These are phyloP conservation scores for Fusarium sp. DNA, from an alignment of 2,329 filamentous ascomycete species.

Conservation along the genomic window DNA sequence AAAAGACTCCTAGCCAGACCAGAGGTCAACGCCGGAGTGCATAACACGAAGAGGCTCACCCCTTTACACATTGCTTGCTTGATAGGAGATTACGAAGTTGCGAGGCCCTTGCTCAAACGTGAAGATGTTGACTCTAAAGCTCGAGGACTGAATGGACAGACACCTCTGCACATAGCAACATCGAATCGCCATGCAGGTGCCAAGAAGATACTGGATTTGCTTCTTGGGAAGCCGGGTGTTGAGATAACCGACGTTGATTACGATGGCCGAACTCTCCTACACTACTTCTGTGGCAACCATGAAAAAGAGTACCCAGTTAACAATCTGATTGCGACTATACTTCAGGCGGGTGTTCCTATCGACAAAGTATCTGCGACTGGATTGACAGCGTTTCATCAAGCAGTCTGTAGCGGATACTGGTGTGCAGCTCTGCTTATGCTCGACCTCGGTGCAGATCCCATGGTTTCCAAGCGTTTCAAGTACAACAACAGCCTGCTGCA, in stretches of 20 bases:
- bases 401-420: neutral
- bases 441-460: constrained; percentile 9
- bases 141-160: neutral
- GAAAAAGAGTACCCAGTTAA: neutral
- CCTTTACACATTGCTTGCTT: constrained; percentile 11
- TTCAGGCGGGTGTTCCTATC: constrained; percentile 4
- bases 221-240: constrained; percentile 1
- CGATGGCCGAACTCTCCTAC: neutral
- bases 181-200: neutral
- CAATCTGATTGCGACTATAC: neutral
- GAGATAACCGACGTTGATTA: neutral
- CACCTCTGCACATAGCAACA: constrained; percentile 17
- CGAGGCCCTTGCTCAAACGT: constrained; percentile 9
- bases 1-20: neutral
- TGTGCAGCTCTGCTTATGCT: constrained; percentile 1
- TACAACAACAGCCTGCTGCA: constrained; percentile 19
- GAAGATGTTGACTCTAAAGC: constrained; percentile 1
- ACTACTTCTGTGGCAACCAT: constrained; percentile 3
- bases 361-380: constrained; percentile 2
- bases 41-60: neutral
- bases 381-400: constrained; percentile 8
- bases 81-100: neutral
- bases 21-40: neutral
- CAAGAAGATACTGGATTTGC: neutral
- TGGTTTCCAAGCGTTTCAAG: constrained; percentile 5